Base-by-base conservation (phyloP, 208 protist genomes). In the Giardia muris region DNA sequence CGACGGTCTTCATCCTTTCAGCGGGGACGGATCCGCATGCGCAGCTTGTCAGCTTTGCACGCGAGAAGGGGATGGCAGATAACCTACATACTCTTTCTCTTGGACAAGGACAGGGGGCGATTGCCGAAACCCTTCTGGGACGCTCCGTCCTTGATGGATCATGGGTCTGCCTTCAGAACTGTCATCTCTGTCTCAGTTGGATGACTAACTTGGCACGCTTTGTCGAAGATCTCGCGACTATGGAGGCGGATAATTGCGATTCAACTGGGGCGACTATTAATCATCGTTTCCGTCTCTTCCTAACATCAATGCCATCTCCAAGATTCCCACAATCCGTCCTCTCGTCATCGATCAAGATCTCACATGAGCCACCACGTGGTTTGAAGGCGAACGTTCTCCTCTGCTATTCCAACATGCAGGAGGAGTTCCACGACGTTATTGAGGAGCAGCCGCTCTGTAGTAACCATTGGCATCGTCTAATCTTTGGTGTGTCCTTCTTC, bases 311-410 rank as follows among this genome's bases (percentile, higher is more conserved):
- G 97, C 98, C 98, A 0, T 97, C 95, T 89, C 93, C 95, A 3
- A 94, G 96, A 87, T 99, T 99, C 94, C 98, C 98, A 2, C 97
- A 98, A 46, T 95, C 97, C n/a, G 97, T 99, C 44, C 95, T 99
- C 91, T 97, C 99, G 94, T 98, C 98, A 93, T 96, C 96, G 89
- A 96, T 99, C 88, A 99, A 99, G 95, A 98, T 99, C 95, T 99
- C 98, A 3, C 98, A 98, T 93, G 98, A 99, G 95, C 98, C 98
- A n/a, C 98, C 98, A 44, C 97, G 97, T 93, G 97, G 97, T 47
- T 92, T 98, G 44, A 97, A 97, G 94, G 96, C 96, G 30, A 98
- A 98, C 94, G 95, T 98, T 3, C 1, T 76, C 10, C 19, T 67
- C 3, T 90, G 45, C 0, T 93, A 87, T 86, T 0, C 45, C n/a